Base-by-base conservation (phyloP, 208 protist species). In the Trypanosomatidae sp. region DNA sequence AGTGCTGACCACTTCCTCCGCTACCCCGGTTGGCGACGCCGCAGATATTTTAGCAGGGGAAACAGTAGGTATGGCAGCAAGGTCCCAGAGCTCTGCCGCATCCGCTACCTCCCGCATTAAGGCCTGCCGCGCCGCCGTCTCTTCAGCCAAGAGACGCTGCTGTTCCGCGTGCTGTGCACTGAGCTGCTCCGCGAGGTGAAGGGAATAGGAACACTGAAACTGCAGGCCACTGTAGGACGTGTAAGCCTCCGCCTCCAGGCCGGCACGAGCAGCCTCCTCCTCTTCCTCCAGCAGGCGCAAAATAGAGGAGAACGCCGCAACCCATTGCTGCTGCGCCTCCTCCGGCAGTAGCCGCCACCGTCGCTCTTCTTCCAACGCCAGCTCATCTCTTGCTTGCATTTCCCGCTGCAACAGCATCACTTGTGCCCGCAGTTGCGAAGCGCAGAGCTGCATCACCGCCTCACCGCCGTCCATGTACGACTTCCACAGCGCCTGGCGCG, bases 161-260 rank as follows among this genome's bases (percentile, higher is more conserved):
- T 80, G 83, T 41, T 68, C 70, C 43, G 44, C 62, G n/a, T 69
- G 69, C 17, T 62, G 76, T 44, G 39, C 25, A 43, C 36, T 52
- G n/a, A 60, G 69, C 49, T 81, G 62, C 65, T 72, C 56, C 5
- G 72, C 53, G 3, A 22, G 55, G 17, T 73, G 74, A 4, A 69
- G 69, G 17, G 69, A 62, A 60, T 71, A 69, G 10, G 83, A 12
- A 9, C 73, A 62, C 60, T 83, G 79, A 69, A 88, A 91, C 9
- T 55, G 33, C 43, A 87, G 52, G 15, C 82, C 82, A 58, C 82
- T 91, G 74, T 39, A 73, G n/a, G 68, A 78, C 19, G 66, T 79
- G 71, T 78, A 83, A 39, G 84, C 76, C 58, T 89, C 84, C n/a
- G 87, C 83, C 64, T 88, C 74, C 52, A 92, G 67, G 1, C 66